Evolutionary conservation across 1,284 basidiomycete genomes (phyloP).

Genomic region (Marasmius tenuissimus): DNA sequence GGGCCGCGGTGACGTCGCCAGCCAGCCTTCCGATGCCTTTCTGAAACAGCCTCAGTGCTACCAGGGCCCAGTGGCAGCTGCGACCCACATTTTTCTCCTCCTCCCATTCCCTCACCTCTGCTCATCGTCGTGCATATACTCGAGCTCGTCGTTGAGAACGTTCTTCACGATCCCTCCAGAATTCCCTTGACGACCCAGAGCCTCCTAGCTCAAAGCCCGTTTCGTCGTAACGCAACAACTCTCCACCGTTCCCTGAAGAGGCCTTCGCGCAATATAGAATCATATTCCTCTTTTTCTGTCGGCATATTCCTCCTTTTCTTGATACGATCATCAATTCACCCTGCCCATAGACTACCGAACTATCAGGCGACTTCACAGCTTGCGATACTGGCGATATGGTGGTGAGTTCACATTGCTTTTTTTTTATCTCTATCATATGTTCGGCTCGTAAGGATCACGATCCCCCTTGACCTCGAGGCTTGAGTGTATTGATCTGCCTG

Average conservation of each 20-base stretch:
- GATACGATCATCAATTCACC: background rate
- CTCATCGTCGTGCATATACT: background rate
- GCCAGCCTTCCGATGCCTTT: too few species aligned
- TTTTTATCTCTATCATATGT: background rate
- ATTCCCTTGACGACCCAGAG: background rate
- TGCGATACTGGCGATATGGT: conserved; percentile 1
- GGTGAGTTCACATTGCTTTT: conserved; percentile 5
- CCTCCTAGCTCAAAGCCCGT: background rate
- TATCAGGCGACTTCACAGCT: background rate
- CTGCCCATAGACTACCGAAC: background rate
- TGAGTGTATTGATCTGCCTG: background rate
- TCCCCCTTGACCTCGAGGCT: background rate
- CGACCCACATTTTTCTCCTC: background rate
- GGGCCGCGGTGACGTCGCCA: too few species aligned
- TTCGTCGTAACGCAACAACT: too few species aligned
- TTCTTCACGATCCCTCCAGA: background rate
- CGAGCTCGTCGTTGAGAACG: background rate
- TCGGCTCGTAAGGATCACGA: background rate
- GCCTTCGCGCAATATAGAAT: too few species aligned
- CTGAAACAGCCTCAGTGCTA: background rate
- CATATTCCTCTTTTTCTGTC: too few species aligned
- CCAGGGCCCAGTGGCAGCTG: background rate
- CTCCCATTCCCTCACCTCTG: background rate
- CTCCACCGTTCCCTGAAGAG: too few species aligned
- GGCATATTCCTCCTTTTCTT: background rate